Conservation (phyloP, 2,329 filamentous ascomycete species). For the Akanthomyces uredinophilus region DNA sequence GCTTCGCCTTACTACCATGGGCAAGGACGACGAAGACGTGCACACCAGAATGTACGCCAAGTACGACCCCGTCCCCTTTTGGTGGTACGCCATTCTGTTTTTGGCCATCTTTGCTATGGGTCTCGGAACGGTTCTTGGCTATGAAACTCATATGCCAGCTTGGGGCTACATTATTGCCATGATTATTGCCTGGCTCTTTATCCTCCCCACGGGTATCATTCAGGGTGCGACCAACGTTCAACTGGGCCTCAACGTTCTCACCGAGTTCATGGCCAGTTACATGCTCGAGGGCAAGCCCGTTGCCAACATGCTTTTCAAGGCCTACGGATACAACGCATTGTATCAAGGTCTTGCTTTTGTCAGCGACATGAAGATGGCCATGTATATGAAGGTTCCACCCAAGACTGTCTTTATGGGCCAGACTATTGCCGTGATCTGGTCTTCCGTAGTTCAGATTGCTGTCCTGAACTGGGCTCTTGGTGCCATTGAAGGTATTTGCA, state of each 20-base stretch:
- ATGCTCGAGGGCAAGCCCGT: slow-evolving; percentile 19
- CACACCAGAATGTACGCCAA: slow-evolving; percentile 31
- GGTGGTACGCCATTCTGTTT: slow-evolving; percentile 33
- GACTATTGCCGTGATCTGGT: slow-evolving; percentile 37
- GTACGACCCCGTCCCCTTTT: slow-evolving; percentile 31
- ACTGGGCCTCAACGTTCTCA: slow-evolving; percentile 32
- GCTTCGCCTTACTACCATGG: slow-evolving; percentile 39
- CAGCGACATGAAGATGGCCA: slow-evolving; percentile 43
- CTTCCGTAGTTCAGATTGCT: slow-evolving; percentile 26
- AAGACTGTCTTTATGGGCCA: slow-evolving; percentile 42
- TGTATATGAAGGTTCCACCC: slow-evolving; percentile 44
- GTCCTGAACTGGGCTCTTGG: slow-evolving; percentile 30
- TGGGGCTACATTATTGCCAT: slow-evolving; percentile 25
- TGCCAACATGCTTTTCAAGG: slow-evolving; percentile 21
- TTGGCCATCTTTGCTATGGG: slow-evolving; percentile 27
- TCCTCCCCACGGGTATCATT: slow-evolving; percentile 21
- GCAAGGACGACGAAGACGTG: slow-evolving; percentile 37
- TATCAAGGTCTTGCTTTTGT: slow-evolving; percentile 41
- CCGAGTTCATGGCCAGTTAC: slow-evolving; percentile 27
- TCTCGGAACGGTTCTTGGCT: slow-evolving; percentile 24
- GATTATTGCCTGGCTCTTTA: slow-evolving; percentile 19
- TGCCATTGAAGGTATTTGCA: slow-evolving; percentile 46
- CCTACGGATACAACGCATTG: slow-evolving; percentile 19
- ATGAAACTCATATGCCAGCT: slow-evolving; percentile 22
- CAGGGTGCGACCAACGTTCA: slow-evolving; percentile 27